Conservation (phyloP, 805 yeast genomes). For the Saccharomycopsis synnaedendra region DNA sequence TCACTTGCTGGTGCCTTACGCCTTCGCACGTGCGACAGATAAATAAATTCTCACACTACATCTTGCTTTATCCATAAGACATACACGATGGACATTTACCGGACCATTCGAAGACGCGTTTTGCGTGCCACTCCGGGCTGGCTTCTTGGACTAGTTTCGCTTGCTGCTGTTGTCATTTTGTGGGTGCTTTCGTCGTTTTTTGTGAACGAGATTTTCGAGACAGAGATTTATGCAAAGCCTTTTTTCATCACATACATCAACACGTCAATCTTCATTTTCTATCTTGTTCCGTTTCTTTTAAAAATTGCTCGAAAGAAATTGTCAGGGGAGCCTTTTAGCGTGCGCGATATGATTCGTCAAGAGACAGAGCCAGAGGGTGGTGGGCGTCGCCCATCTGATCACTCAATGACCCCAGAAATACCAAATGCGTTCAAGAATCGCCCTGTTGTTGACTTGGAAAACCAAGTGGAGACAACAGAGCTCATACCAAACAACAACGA, state of each 20-base stretch:
- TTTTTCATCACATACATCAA: conserved; percentile 86
- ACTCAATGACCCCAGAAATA: background rate
- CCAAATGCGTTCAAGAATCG: background rate
- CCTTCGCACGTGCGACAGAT: too few relatives aligned
- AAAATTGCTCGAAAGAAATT: conserved; percentile 17
- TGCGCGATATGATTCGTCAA: background rate
- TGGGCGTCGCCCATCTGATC: background rate
- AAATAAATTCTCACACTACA: too few relatives aligned
- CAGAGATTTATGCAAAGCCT: conserved; percentile 70
- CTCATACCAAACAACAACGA: conserved; percentile 4
- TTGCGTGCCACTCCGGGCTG: conserved; percentile 29
- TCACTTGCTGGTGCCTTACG: too few relatives aligned
- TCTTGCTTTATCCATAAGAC: too few relatives aligned
- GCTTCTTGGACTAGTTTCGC: conserved; percentile 67
- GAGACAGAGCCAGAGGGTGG: background rate
- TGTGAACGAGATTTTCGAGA: conserved; percentile 65
- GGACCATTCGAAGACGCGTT: too few relatives aligned
- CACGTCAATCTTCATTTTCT: conserved; percentile 74
- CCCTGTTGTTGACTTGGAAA: conserved; percentile 6
- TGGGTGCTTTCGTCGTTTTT: conserved; percentile 91
- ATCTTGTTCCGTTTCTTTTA: conserved; percentile 48
- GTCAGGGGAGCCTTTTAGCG: background rate
- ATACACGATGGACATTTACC: too few relatives aligned
- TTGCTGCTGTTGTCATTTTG: conserved; percentile 64
- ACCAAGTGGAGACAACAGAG: conserved; percentile 10